Conservation (phyloP, 129 eudicot species). For the Cynara cardunculus region DNA sequence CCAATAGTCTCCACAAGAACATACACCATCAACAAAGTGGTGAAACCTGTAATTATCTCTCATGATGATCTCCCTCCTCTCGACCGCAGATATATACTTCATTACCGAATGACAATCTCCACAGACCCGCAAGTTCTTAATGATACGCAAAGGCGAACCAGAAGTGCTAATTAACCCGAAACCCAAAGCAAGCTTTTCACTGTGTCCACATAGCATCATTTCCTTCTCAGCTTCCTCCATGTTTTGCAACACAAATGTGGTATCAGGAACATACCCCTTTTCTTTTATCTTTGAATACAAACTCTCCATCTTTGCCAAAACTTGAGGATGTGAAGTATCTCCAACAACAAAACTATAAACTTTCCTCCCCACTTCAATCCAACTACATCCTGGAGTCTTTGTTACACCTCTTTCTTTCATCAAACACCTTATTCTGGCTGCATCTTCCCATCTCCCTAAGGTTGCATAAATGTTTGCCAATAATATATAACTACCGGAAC, state of each 20-base stretch:
- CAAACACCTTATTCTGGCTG: conserved; percentile 24
- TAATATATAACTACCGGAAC: conserved; percentile 36
- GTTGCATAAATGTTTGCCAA: conserved; percentile 42
- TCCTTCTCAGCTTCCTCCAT: conserved; percentile 40
- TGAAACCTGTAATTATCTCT: conserved; percentile 47
- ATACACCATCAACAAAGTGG: conserved; percentile 43
- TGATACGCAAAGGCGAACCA: conserved; percentile 22
- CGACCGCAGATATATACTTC: conserved; percentile 33
- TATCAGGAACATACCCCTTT: conserved; percentile 41
- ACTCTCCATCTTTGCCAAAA: conserved; percentile 20
- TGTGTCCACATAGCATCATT: conserved; percentile 32
- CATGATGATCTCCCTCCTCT: conserved; percentile 35
- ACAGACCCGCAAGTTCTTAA: conserved; percentile 45
- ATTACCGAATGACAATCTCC: conserved; percentile 43
- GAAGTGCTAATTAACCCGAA: conserved; percentile 37
- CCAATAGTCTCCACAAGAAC: conserved; percentile 53
- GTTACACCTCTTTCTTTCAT: conserved; percentile 32
- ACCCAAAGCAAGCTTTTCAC: conserved; percentile 44
- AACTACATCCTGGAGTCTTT: conserved; percentile 40
- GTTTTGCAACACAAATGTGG: conserved; percentile 36
- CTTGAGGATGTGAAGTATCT: conserved; percentile 30
- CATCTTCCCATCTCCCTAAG: conserved; percentile 39
- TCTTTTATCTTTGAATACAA: conserved; percentile 21
- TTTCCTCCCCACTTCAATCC: conserved; percentile 43
- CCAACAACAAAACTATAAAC: conserved; percentile 36